Conservation (phyloP, 177 flowering plant genomes). For the Vitis hybrid region DNA sequence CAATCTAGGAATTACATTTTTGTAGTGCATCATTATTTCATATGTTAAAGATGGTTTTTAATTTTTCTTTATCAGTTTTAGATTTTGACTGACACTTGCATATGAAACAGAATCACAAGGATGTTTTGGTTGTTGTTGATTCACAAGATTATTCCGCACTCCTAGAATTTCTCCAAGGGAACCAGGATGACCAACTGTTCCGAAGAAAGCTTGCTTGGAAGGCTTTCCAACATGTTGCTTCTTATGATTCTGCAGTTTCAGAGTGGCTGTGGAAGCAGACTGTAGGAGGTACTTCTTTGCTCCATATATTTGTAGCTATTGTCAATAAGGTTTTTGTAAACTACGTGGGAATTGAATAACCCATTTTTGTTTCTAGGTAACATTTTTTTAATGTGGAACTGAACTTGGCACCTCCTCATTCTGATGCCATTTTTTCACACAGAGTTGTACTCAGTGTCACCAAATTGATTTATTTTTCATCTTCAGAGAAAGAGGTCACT, state of each 20-base stretch:
- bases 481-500: no score
- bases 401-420: no score
- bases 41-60: no score
- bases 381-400: no score
- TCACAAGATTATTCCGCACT: conserved; percentile 76
- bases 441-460: no score
- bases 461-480: no score
- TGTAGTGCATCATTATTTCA: no score
- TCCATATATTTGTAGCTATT: neutral
- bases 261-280: conserved; percentile 98
- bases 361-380: neutral
- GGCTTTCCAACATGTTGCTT: conserved; percentile 95
- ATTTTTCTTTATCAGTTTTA: neutral
- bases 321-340: neutral
- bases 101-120: conserved; percentile 84
- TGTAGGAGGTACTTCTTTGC: conserved; percentile 45
- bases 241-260: conserved; percentile 98
- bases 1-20: no score
- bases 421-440: no score
- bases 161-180: conserved; percentile 66
- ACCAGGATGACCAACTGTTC: conserved; percentile 56
- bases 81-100: neutral
- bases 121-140: conserved; percentile 93
- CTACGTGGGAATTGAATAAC: neutral
- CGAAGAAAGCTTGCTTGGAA: conserved; percentile 93